These are phyloP conservation scores for Colletotrichum sp. DNA, from an alignment of 2,329 filamentous ascomycete genomes.

Conservation along the genomic window DNA sequence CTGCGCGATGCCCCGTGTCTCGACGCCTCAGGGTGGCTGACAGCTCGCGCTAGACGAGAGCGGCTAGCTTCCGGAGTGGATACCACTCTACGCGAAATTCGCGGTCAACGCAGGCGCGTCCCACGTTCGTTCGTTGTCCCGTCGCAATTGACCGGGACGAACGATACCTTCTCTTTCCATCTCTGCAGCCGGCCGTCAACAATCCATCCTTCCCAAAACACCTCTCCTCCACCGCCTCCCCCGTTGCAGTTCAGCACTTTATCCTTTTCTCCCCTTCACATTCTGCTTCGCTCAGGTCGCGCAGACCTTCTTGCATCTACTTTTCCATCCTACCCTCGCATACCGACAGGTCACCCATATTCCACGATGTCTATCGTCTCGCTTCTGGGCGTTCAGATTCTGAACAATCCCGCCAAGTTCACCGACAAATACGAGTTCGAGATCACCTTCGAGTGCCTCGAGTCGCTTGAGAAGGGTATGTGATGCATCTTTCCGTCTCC, in stretches of 20 bases:
- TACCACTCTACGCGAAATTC: slow-evolving; percentile 26
- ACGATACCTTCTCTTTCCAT: slow-evolving; percentile 4
- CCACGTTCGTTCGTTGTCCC: slow-evolving; percentile 18
- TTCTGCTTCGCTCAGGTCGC: neutral
- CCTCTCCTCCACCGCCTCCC: neutral
- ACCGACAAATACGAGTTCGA: slow-evolving; percentile 94
- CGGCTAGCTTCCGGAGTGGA: neutral
- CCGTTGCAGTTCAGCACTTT: neutral
- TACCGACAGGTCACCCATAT: neutral
- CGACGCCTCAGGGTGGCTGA: neutral
- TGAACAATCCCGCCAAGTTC: slow-evolving; percentile 97
- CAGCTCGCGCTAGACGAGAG: neutral
- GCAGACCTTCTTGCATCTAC: neutral
- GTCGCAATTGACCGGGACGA: slow-evolving; percentile 12
- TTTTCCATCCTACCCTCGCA: neutral
- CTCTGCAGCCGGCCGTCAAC: slow-evolving; percentile 7
- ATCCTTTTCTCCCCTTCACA: neutral
- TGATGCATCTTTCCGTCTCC: neutral
- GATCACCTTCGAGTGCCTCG: slow-evolving; percentile 98
- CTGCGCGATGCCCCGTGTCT: neutral
- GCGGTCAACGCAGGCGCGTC: slow-evolving; percentile 23
- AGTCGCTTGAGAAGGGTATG: slow-evolving; percentile 88
- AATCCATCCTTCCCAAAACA: neutral
- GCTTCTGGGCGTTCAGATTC: slow-evolving; percentile 90
- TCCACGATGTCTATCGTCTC: slow-evolving; percentile 89